Conservation (phyloP, 2,329 filamentous ascomycete genomes). For the Pseudocercospora cruenta region DNA sequence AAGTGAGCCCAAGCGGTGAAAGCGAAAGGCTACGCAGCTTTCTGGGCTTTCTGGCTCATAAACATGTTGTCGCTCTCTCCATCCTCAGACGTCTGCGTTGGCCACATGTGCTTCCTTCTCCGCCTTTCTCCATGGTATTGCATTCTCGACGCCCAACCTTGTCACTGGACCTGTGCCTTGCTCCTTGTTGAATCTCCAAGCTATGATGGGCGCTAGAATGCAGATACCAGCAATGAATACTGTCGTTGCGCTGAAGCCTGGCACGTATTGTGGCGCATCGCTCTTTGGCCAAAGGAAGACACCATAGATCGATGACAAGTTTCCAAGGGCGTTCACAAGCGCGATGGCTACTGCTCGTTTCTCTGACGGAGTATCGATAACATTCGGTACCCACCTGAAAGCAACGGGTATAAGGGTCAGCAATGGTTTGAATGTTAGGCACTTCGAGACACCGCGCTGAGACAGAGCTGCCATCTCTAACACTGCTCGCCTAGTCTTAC, state of each 20-base stretch:
- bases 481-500: too few relatives aligned
- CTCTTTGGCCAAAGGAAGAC: slow-evolving; percentile 55
- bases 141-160: background rate
- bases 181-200: slow-evolving; percentile 10
- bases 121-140: background rate
- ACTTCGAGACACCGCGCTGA: too few relatives aligned
- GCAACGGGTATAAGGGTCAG: too few relatives aligned
- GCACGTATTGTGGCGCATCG: slow-evolving; percentile 55
- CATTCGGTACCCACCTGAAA: slow-evolving; percentile 22
- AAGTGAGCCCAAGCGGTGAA: too few relatives aligned
- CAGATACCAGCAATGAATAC: slow-evolving; percentile 7
- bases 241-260: slow-evolving; percentile 41
- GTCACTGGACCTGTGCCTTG: background rate
- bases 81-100: background rate
- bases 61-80: background rate
- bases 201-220: slow-evolving; percentile 6
- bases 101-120: background rate
- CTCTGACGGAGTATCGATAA: slow-evolving; percentile 40
- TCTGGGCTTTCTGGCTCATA: too few relatives aligned
- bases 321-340: slow-evolving; percentile 58
- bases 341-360: slow-evolving; percentile 57
- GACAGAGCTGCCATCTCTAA: too few relatives aligned
- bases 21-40: too few relatives aligned
- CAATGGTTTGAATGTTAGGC: too few relatives aligned
- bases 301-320: slow-evolving; percentile 60